Evolutionary conservation across 2,329 filamentous ascomycete genomes (phyloP).

Genomic region (Leptodontidium sp.): DNA sequence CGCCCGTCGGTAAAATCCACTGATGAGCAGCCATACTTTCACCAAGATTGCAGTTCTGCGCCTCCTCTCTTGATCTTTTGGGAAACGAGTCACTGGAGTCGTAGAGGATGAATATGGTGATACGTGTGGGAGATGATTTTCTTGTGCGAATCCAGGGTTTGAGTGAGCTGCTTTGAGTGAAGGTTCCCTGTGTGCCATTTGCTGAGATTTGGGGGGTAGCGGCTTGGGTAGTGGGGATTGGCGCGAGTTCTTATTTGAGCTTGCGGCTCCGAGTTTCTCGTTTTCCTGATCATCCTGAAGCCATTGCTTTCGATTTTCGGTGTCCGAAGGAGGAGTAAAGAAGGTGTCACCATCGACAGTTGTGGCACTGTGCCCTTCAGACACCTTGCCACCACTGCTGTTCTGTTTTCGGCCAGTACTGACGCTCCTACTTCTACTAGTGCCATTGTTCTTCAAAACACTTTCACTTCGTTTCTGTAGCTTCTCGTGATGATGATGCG

Average conservation of each 20-base stretch:
- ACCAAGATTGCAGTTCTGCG: constrained; percentile 66
- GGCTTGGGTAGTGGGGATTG: constrained; percentile 27
- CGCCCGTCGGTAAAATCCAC: constrained; percentile 85
- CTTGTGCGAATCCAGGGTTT: constrained; percentile 30
- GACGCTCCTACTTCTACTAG: constrained; percentile 60
- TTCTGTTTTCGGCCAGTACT: constrained; percentile 57
- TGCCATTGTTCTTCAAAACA: constrained; percentile 51
- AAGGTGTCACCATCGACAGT: constrained; percentile 60
- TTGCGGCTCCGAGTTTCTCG: constrained; percentile 17
- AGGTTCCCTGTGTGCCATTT: constrained; percentile 41
- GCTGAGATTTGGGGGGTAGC: constrained; percentile 40
- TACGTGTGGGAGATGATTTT: constrained; percentile 33
- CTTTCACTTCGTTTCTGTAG: constrained; percentile 49
- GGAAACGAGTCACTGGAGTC: constrained; percentile 52
- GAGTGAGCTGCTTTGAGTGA: constrained; percentile 30
- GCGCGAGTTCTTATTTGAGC: constrained; percentile 21
- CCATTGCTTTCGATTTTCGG: constrained; percentile 46
- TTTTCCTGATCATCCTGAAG: constrained; percentile 44
- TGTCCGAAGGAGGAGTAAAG: constrained; percentile 58
- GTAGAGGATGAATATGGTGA: constrained; percentile 34
- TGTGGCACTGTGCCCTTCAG: constrained; percentile 50
- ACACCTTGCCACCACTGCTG: constrained; percentile 47
- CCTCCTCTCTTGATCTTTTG: constrained; percentile 60
- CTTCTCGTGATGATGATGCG: constrained; percentile 48
- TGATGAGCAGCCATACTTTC: constrained; percentile 89